Conservation (phyloP, 768 basidiomycete species). For the Lactarius sanguifluus region DNA sequence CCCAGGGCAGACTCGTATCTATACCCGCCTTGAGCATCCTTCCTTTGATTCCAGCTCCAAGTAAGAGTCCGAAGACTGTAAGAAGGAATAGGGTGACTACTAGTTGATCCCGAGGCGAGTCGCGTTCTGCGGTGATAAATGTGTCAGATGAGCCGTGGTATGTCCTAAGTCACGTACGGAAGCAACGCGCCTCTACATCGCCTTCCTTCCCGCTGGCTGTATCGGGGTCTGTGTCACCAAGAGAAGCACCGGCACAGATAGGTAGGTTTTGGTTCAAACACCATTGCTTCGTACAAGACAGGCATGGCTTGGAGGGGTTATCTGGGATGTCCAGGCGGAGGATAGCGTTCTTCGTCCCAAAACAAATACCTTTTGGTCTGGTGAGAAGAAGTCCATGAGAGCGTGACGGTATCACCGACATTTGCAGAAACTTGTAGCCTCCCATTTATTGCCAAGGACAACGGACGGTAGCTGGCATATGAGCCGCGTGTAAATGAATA, state of each 20-base stretch:
- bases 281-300: conserved; percentile 94
- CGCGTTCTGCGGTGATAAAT: conserved; percentile 62
- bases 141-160: conserved; percentile 12
- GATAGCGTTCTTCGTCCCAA: conserved; percentile 82
- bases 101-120: conserved; percentile 93
- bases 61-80: conserved; percentile 80
- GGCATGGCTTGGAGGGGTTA: conserved; percentile 85
- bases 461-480: conserved; percentile 40
- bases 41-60: conserved; percentile 81
- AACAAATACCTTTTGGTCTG: conserved; percentile 75
- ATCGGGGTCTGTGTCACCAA: conserved; percentile 89
- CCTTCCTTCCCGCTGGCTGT: conserved; percentile 94
- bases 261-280: conserved; percentile 88
- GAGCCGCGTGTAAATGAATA: conserved; percentile 13
- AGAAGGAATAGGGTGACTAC: conserved; percentile 90
- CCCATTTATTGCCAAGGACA: conserved; percentile 68
- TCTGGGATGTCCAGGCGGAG: conserved; percentile 77
- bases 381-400: conserved; percentile 8
- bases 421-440: conserved; percentile 90
- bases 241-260: conserved; percentile 76
- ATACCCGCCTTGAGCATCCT: conserved; percentile 79
- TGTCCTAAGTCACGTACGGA: conserved; percentile 57
- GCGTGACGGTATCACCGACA: conserved; percentile 46
- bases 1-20: conserved; percentile 62
- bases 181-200: conserved; percentile 93